Percentiles rank a stretch among this genome's conserved stretches.
These are phyloP conservation scores for Penicillium arizonense DNA, from an alignment of 495 filamentous ascomycete species.

Conservation along the genomic window DNA sequence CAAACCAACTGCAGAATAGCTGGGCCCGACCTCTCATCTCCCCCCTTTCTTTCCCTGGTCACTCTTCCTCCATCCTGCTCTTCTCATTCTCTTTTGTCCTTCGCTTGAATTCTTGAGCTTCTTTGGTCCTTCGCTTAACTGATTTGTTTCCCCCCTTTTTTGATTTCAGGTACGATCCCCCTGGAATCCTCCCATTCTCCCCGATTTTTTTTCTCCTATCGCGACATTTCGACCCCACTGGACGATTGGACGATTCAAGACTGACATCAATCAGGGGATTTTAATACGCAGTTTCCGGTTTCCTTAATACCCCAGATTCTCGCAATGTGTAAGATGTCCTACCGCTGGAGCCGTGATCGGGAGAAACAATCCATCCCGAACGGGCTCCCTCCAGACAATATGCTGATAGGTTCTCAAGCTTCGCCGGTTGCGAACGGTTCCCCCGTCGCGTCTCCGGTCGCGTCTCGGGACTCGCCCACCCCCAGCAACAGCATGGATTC, in stretches of 20 bases:
- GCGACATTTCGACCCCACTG: constrained; percentile 10
- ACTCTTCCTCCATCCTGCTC: constrained; percentile 14
- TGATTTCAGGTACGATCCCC: constrained; percentile 16
- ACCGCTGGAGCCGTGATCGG: constrained; percentile 7
- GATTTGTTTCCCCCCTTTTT: constrained; percentile 6
- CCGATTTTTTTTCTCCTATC: constrained; percentile 4
- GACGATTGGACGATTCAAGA: constrained; percentile 7
- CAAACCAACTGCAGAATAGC: constrained; percentile 26
- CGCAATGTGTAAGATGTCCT: constrained; percentile 44
- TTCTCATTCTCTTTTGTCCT: constrained; percentile 15
- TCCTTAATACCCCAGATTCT: constrained; percentile 17
- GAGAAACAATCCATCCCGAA: constrained; percentile 10
- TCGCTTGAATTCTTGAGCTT: constrained; percentile 17
- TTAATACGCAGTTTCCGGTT: constrained; percentile 11
- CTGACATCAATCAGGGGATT: constrained; percentile 28
- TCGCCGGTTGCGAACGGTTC: constrained; percentile 41
- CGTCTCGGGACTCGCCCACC: constrained; percentile 33
- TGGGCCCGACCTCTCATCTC: constrained; percentile 12
- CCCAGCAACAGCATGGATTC: constrained; percentile 55
- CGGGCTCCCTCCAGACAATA: constrained; percentile 4
- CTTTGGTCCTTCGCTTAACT: constrained; percentile 12
- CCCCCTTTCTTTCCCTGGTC: constrained; percentile 35
- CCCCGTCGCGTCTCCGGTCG: constrained; percentile 33
- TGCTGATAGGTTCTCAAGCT: constrained; percentile 39
- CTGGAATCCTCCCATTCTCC: constrained; percentile 12